Evolutionary conservation across 352 stramenopile species (phyloP).

Genomic region (Globisporangium cederbergense): DNA sequence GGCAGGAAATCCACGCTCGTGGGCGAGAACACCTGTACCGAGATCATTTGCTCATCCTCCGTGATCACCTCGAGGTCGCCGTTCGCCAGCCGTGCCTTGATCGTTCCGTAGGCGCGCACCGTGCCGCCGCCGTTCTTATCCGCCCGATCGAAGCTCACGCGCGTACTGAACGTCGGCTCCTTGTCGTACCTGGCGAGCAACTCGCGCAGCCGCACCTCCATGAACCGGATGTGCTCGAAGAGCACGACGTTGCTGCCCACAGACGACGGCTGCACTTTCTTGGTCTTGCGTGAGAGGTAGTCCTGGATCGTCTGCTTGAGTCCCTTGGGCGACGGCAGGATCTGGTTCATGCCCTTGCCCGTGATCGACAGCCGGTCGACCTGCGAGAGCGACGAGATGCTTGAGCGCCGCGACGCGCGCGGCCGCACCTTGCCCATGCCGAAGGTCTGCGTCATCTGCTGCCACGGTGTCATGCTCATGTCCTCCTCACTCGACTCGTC

Average conservation of each 20-base stretch:
- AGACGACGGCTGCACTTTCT: conserved; percentile 57
- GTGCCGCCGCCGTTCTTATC: conserved; percentile 5
- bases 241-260: conserved; percentile 22
- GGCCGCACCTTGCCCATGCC: conserved; percentile 54
- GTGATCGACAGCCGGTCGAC: conserved; percentile 54
- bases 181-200: conserved; percentile 10
- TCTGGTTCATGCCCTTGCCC: conserved; percentile 48
- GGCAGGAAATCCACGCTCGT: conserved; percentile 56
- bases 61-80: conserved; percentile 54
- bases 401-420: conserved; percentile 46
- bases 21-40: conserved; percentile 41
- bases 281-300: conserved; percentile 60
- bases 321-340: conserved; percentile 42
- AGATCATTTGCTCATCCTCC: conserved; percentile 60
- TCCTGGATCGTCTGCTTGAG: conserved; percentile 64
- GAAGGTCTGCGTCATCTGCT: conserved; percentile 84
- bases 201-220: conserved; percentile 27
- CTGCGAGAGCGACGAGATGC: conserved; percentile 61
- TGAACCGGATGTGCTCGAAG: conserved; percentile 28
- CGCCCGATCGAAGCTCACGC: conserved; percentile 46
- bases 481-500: conserved; percentile 74
- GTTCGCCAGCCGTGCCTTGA: conserved; percentile 40
- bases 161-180: conserved; percentile 24
- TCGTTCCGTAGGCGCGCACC: conserved; percentile 49
- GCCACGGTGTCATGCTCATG: conserved; percentile 77